Conservation (phyloP, 345 rosid species). For the Geranium brycei region DNA sequence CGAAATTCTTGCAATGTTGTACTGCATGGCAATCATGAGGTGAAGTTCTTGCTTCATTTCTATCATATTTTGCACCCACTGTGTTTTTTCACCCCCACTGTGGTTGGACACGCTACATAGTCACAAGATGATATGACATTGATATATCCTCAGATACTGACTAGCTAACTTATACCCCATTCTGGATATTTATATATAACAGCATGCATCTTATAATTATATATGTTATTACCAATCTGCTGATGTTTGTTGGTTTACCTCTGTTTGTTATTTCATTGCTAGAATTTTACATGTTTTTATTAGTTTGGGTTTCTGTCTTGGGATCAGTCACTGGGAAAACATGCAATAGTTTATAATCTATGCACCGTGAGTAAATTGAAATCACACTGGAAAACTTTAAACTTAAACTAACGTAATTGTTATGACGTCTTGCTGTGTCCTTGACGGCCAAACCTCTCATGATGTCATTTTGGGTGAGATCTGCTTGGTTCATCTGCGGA, state of each 20-base stretch:
- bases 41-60: conserved; percentile 12
- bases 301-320: not conserved
- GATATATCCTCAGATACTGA: too few species aligned
- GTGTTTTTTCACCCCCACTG: not conserved
- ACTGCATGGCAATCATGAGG: conserved; percentile 85
- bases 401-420: not conserved
- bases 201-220: not conserved
- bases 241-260: not conserved
- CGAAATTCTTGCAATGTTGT: conserved; percentile 64
- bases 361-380: not conserved
- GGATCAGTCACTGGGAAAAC: not conserved
- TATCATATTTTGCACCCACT: not conserved
- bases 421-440: not conserved
- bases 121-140: too few species aligned
- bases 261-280: not conserved
- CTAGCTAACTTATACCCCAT: too few species aligned
- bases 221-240: not conserved
- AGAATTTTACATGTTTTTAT: too few species aligned
- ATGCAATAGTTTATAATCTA: not conserved
- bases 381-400: not conserved
- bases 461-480: not conserved
- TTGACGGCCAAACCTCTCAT: not conserved
- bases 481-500: not conserved
- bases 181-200: too few species aligned
- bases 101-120: too few species aligned